Percentiles rank a stretch among this genome's conserved stretches.
phyloP scores from a whole-genome alignment of 169 alveolate genomes.

The Cryptosporidium sp. region DNA sequence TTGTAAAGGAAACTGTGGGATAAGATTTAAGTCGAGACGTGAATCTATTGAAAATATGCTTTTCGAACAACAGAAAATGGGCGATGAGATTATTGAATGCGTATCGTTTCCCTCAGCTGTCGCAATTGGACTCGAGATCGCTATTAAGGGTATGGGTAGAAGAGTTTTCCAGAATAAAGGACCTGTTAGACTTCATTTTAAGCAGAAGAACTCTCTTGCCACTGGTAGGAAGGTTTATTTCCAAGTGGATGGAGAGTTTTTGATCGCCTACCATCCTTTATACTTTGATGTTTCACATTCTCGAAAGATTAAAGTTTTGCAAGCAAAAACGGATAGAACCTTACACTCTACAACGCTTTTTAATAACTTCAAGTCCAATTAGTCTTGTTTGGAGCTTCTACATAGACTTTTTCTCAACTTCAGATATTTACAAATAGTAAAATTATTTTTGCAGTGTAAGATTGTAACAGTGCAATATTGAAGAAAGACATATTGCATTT shows the following conservation, averaged over 20 bases:
- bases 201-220: constrained; percentile 61
- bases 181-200: constrained; percentile 51
- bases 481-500: too few species aligned
- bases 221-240: constrained; percentile 79
- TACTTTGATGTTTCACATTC: constrained; percentile 54
- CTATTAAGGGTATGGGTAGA: constrained; percentile 73
- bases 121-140: constrained; percentile 76
- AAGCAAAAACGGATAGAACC: constrained; percentile 34
- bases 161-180: constrained; percentile 66
- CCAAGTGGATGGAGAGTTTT: constrained; percentile 85
- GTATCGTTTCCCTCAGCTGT: constrained; percentile 75
- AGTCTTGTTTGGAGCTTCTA: neutral
- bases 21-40: constrained; percentile 31
- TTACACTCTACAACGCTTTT: constrained; percentile 28
- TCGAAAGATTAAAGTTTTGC: constrained; percentile 62
- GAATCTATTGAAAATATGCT: constrained; percentile 49
- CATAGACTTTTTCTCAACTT: neutral
- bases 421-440: neutral
- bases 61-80: constrained; percentile 75
- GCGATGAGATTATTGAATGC: constrained; percentile 75
- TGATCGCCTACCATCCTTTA: constrained; percentile 65
- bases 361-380: neutral
- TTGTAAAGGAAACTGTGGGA: constrained; percentile 69
- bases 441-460: neutral
- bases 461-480: neutral